phyloP scores from a whole-genome alignment of 2,329 filamentous ascomycete genomes.

The Sporothrix variecibatus region DNA sequence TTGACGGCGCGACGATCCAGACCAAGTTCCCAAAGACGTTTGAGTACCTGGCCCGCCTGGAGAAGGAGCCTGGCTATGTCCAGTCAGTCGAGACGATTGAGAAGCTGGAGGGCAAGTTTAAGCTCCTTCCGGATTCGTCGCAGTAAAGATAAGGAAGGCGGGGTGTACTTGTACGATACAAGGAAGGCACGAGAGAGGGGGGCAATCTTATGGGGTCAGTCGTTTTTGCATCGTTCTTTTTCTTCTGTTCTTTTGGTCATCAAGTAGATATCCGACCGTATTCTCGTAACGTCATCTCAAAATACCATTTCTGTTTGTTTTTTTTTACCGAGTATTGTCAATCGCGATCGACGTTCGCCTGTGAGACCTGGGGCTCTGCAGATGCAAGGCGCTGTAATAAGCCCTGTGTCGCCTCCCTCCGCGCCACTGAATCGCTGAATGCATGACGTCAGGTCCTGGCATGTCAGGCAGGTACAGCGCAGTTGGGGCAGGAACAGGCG shows the following conservation, averaged over 20 bases:
- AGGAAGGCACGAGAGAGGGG: background rate
- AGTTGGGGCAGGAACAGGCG: background rate
- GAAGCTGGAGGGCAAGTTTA: conserved; percentile 48
- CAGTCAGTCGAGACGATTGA: conserved; percentile 52
- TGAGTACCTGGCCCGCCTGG: conserved; percentile 50
- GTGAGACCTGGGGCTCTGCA: background rate
- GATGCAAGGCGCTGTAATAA: background rate
- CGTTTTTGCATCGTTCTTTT: background rate
- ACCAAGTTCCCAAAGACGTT: conserved; percentile 46
- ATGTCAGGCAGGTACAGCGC: background rate
- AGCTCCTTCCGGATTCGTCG: conserved; percentile 26
- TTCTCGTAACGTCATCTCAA: background rate
- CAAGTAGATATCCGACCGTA: background rate
- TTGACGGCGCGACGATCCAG: conserved; percentile 35
- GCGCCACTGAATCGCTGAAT: background rate
- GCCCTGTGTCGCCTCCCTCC: background rate
- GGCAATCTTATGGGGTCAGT: background rate
- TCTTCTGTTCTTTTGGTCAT: background rate
- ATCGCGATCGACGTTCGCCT: background rate
- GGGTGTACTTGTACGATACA: background rate
- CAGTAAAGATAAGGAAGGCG: conserved; percentile 2
- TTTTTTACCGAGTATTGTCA: background rate
- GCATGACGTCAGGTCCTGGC: background rate
- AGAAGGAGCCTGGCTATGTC: conserved; percentile 51
- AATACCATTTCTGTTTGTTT: background rate